A percentile compares a stretch with the other conserved stretches of the same genome.
Conservation (phyloP, 2,329 filamentous ascomycete species). For the Epichloe elymi region DNA sequence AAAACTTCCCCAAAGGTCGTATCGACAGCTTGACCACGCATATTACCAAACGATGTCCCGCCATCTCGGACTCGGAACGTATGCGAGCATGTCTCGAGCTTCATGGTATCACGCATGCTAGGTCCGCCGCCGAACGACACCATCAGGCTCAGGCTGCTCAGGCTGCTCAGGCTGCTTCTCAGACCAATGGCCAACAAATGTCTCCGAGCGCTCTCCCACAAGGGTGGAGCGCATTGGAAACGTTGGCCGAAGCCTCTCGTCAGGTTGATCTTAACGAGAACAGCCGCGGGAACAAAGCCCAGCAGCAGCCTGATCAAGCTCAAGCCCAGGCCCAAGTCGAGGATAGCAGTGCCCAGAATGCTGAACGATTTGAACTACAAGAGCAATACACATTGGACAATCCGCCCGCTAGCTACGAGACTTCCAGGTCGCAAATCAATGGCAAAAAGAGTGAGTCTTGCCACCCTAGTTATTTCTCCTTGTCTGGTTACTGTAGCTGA, state of each 20-base stretch:
- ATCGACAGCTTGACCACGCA: constrained; percentile 73
- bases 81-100: constrained; percentile 62
- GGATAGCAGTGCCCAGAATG: constrained; percentile 11
- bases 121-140: constrained; percentile 19
- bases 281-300: constrained; percentile 33
- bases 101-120: constrained; percentile 51
- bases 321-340: constrained; percentile 13
- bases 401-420: constrained; percentile 36
- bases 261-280: constrained; percentile 58
- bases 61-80: constrained; percentile 60
- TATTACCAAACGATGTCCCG: constrained; percentile 75
- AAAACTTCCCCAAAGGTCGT: constrained; percentile 81
- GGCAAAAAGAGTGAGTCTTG: constrained; percentile 14
- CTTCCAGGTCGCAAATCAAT: constrained; percentile 11
- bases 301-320: constrained; percentile 17
- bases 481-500: neutral
- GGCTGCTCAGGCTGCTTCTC: constrained; percentile 7
- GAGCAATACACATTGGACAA: constrained; percentile 48
- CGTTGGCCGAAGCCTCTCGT: constrained; percentile 75
- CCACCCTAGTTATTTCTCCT: constrained; percentile 1
- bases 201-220: constrained; percentile 28
- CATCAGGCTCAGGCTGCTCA: constrained; percentile 7
- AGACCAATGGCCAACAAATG: constrained; percentile 17
- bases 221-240: constrained; percentile 71
- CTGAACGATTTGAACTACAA: constrained; percentile 38